Evolutionary conservation across 495 filamentous ascomycete species (phyloP).

Genomic region (Astrocystis sublimbata): DNA sequence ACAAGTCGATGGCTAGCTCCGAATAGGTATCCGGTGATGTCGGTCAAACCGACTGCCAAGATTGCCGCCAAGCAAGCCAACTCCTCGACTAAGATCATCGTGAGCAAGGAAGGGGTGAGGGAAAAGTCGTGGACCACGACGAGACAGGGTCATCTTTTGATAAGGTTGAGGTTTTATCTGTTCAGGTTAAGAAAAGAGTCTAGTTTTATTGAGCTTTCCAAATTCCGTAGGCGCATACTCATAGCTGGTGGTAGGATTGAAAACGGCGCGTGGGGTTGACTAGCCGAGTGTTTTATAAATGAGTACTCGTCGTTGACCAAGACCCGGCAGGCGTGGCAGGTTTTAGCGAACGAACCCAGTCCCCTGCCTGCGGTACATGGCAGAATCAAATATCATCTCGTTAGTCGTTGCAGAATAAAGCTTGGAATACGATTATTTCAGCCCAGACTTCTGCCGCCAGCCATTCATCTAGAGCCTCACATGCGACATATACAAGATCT

Average conservation of each 20-base stretch:
- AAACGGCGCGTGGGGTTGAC: background rate
- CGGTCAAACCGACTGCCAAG: slow-evolving; percentile 8
- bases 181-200: background rate
- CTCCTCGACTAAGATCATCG: background rate
- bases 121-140: background rate
- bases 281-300: background rate
- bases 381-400: background rate
- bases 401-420: background rate
- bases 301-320: background rate
- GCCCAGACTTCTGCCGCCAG: background rate
- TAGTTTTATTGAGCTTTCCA: too few species aligned
- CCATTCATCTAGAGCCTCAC: background rate
- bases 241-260: background rate
- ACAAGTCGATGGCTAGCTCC: background rate
- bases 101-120: background rate
- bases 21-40: slow-evolving; percentile 17
- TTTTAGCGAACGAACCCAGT: slow-evolving; percentile 10
- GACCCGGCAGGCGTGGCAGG: background rate
- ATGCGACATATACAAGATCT: background rate
- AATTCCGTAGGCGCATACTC: too few species aligned
- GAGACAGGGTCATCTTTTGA: background rate
- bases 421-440: background rate
- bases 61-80: background rate
- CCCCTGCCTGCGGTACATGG: background rate
- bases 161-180: background rate